phyloP scores from a whole-genome alignment of 768 basidiomycete species.

The Hygrophoropsis aurantiaca region DNA sequence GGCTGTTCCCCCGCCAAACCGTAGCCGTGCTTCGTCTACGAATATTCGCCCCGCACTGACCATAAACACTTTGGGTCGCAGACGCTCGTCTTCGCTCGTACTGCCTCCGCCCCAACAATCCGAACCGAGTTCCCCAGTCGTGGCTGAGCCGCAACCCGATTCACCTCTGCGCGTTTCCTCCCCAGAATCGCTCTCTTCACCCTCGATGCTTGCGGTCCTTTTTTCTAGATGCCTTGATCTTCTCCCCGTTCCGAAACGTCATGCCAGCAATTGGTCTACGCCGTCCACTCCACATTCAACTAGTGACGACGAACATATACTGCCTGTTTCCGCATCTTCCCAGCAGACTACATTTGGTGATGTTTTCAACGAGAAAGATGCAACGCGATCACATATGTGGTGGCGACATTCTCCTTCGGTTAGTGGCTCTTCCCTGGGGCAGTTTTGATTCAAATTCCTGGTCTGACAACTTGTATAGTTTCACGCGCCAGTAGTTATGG shows the following conservation, averaged over 20 bases:
- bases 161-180: constrained; percentile 4
- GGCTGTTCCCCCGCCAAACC: constrained; percentile 42
- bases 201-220: constrained; percentile 53
- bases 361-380: constrained; percentile 39
- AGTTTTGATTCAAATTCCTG: constrained; percentile 6
- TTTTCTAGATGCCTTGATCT: constrained; percentile 52
- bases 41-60: constrained; percentile 54
- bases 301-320: constrained; percentile 43
- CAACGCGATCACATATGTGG: constrained; percentile 25
- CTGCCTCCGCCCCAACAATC: constrained; percentile 24
- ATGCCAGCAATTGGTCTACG: constrained; percentile 39
- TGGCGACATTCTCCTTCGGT: constrained; percentile 35
- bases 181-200: constrained; percentile 17
- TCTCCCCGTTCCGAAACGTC: constrained; percentile 46
- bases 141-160: neutral
- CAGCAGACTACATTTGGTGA: constrained; percentile 45
- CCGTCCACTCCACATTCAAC: constrained; percentile 45
- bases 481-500: constrained; percentile 66
- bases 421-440: constrained; percentile 14
- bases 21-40: constrained; percentile 60
- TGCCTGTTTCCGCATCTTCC: constrained; percentile 57
- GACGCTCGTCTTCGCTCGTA: constrained; percentile 51
- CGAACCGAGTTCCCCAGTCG: constrained; percentile 10
- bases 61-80: constrained; percentile 51
- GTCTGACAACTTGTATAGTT: constrained; percentile 32